Base-by-base conservation (phyloP, 176 grass and related monocot species). In the Cenchrus fungigraminus region DNA sequence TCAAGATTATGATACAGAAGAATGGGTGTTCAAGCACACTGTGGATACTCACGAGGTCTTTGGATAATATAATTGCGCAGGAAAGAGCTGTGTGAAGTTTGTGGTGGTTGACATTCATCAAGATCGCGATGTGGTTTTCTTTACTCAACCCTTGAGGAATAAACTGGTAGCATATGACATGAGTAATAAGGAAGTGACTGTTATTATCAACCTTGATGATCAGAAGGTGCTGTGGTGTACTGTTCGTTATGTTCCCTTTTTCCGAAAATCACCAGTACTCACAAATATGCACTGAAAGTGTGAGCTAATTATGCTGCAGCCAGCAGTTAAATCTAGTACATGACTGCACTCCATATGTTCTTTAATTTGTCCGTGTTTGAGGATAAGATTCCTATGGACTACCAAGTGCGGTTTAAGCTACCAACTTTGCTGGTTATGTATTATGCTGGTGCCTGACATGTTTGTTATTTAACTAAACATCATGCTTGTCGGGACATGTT, bases 1-100 rank as follows among this genome's bases (percentile, higher is more conserved):
- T 34, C 12, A 65, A 29, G 67, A 69, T 20, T 69, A 69, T 69
- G 67, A 44, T 46, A 70, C 42, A 46, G 9, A 46, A 62, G n/a
- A 62, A 70, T 70, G 68, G 68, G 68, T 70, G 42, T 46, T 70
- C 19, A 70, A 70, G 68, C 42, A 70, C 68, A 70, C 31, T 37
- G 2, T 66, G 64, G 3, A 17, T 32, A 9, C 10, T 22, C 11
- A 6, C 1, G 0, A 71, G 43, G 0, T 47, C 20, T 71, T 49
- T 71, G 68, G 43, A 7, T 5, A 46, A n/a, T 5, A 31, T 0
- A 6, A 7, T 9, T 20, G 19, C 57, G 10, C 7, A 10, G 8
- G 16, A 16, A 68, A 8, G 1, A 12, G 14, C 9, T 16, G 14
- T 13, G 12, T 0, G 34, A 34, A 34, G 14, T 59, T 59, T 4